Percentiles rank a stretch among this genome's conserved stretches.
These are phyloP conservation scores for Saccharomycopsis sp. DNA, from an alignment of 805 yeast species.

Conservation along the genomic window DNA sequence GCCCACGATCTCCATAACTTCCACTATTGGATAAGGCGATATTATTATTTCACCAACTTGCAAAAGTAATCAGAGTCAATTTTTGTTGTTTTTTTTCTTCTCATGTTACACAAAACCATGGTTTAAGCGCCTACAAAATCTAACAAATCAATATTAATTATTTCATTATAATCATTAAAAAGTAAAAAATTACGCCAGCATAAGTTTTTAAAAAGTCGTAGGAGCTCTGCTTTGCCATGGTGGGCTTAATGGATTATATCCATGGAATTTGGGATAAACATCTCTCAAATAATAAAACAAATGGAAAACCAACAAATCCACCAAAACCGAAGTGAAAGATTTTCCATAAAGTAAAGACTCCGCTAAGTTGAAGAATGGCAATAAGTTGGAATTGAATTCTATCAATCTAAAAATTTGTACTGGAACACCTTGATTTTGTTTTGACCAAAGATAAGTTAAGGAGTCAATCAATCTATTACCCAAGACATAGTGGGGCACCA, in stretches of 20 bases:
- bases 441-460: conserved; percentile 12
- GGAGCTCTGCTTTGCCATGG: too few relatives aligned
- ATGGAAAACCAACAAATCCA: conserved; percentile 5
- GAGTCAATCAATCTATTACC: conserved; percentile 12
- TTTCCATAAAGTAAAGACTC: background rate
- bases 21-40: too few relatives aligned
- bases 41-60: too few relatives aligned
- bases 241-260: conserved; percentile 6
- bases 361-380: conserved; percentile 9
- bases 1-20: too few relatives aligned
- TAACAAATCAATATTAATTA: too few relatives aligned
- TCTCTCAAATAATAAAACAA: conserved; percentile 10
- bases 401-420: conserved; percentile 12
- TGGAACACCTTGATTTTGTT: conserved; percentile 3
- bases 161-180: too few relatives aligned
- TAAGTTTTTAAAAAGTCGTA: too few relatives aligned
- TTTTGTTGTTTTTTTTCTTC: too few relatives aligned
- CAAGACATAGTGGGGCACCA: conserved; percentile 1
- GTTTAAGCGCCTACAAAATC: too few relatives aligned
- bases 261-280: conserved; percentile 16
- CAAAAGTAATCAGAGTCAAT: too few relatives aligned
- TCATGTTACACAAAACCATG: too few relatives aligned
- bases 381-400: conserved; percentile 7
- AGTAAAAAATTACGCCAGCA: too few relatives aligned
- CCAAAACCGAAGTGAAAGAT: conserved; percentile 5